Base-by-base conservation (phyloP, 169 alveolate genomes). In the Besnoitia besnoiti region DNA sequence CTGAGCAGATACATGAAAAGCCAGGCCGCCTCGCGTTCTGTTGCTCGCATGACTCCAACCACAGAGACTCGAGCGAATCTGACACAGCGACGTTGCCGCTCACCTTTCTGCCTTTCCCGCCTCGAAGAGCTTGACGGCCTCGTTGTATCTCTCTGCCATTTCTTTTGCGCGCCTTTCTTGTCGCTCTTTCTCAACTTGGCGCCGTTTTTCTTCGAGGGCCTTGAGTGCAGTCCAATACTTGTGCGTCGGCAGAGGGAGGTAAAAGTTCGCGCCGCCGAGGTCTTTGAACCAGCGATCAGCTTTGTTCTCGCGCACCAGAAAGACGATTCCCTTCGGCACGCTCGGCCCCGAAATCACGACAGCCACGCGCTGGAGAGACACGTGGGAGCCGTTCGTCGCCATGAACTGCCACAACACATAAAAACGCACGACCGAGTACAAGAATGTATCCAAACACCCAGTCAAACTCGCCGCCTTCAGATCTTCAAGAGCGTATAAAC, bases 221-320 rank as follows among this genome's bases (percentile, higher is more conserved):
- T 51, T 47, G 37, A 90, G 85, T 24, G 67, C 67, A 39, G 42
- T 75, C 93, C 93, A 90, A 40, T 90, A 46, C 12, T 76, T 87
- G 79, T 90, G 93, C 55, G 90, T 90, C 24, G 93, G 93, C 44
- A 90, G 89, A 21, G 61, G 21, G 40, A 90, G 35, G 90, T 55
- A 90, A 55, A 90, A 90, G 85, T 90, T 88, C 61, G 90, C 90
- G 16, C 50, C 12, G 46, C 62, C 47, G 42, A 47, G 85, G 39
- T 82, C 61, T 42, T n/a, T 14, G 47, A 90, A 80, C 93, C 93
- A 90, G 62, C 93, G 84, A 46, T 90, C 93, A 35, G 93, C 93
- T 75, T 79, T 90, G n/a, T 55, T 90, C 62, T 90, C 93, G 40
- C 75, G 61, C 85, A 90, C 35, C 90, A 90, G 90, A 55, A 90